Percentiles rank a stretch among this genome's conserved stretches.
Evolutionary conservation across 1,284 basidiomycete genomes (phyloP).

Genomic region (Phenoliferia sp.): DNA sequence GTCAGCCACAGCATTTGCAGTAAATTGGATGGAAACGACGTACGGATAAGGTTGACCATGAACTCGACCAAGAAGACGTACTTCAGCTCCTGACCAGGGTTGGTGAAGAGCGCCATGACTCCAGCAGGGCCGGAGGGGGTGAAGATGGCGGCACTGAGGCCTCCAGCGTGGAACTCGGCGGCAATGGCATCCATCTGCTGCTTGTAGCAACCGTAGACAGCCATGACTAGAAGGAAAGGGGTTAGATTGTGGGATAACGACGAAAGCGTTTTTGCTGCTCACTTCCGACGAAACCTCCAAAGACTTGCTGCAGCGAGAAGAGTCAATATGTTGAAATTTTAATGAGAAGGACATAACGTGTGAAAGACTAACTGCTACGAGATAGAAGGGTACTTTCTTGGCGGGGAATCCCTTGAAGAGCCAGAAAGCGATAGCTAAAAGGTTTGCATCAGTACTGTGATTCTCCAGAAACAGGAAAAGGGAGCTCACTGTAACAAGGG

Average conservation of each 20-base stretch:
- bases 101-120: constrained; percentile 18
- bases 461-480: too few relatives aligned
- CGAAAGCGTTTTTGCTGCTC: too few relatives aligned
- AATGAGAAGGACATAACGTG: not conserved
- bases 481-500: constrained; percentile 35
- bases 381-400: constrained; percentile 68
- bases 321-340: not conserved
- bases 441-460: too few relatives aligned
- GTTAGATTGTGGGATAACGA: too few relatives aligned
- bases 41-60: constrained; percentile 24
- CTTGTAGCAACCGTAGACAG: constrained; percentile 70
- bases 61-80: constrained; percentile 23
- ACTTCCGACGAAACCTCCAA: constrained; percentile 66
- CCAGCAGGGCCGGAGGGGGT: constrained; percentile 18
- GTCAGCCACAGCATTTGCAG: not conserved
- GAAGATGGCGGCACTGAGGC: constrained; percentile 16
- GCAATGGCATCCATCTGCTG: constrained; percentile 54
- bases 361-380: constrained; percentile 41
- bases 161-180: constrained; percentile 7
- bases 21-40: not conserved
- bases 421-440: constrained; percentile 26
- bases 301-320: constrained; percentile 55
- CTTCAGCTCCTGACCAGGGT: not conserved
- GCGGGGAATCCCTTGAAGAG: constrained; percentile 57
- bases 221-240: too few relatives aligned